phyloP scores from a whole-genome alignment of 2,329 filamentous ascomycete genomes.

The Fusarium sp. region DNA sequence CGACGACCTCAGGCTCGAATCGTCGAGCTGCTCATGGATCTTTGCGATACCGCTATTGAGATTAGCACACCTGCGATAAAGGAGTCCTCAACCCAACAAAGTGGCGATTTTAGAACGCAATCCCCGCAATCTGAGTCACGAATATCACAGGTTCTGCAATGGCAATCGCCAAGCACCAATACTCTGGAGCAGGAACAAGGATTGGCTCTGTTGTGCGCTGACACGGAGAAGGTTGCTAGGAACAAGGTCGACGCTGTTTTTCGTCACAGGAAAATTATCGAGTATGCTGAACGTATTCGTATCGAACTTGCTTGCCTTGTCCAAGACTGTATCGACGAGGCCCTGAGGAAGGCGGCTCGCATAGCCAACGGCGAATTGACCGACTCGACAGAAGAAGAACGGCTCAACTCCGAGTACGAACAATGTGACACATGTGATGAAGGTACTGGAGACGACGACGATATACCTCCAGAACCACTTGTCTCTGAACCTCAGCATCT shows the following conservation, averaged over 20 bases:
- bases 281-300: conserved; percentile 94
- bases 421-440: conserved; percentile 46
- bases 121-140: conserved; percentile 96
- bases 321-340: conserved; percentile 93
- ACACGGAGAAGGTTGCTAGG: conserved; percentile 84
- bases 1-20: conserved; percentile 90
- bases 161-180: conserved; percentile 93
- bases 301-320: conserved; percentile 92
- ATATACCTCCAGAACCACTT: conserved; percentile 16
- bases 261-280: conserved; percentile 89
- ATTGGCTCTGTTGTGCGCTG: conserved; percentile 83
- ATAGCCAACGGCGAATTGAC: conserved; percentile 87
- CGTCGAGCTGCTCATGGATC: conserved; percentile 90
- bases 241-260: conserved; percentile 93
- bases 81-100: conserved; percentile 70
- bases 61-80: conserved; percentile 95
- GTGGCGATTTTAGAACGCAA: conserved; percentile 86
- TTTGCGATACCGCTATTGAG: conserved; percentile 95
- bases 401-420: conserved; percentile 46
- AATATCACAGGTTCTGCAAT: conserved; percentile 92
- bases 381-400: conserved; percentile 73
- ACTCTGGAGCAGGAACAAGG: conserved; percentile 94
- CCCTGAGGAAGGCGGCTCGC: conserved; percentile 85
- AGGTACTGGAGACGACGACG: conserved; percentile 42
- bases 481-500: conserved; percentile 19